A percentile compares a stretch with the other conserved stretches of the same genome.
Conservation (phyloP, 2,329 filamentous ascomycete genomes). For the Aureobasidium lini region DNA sequence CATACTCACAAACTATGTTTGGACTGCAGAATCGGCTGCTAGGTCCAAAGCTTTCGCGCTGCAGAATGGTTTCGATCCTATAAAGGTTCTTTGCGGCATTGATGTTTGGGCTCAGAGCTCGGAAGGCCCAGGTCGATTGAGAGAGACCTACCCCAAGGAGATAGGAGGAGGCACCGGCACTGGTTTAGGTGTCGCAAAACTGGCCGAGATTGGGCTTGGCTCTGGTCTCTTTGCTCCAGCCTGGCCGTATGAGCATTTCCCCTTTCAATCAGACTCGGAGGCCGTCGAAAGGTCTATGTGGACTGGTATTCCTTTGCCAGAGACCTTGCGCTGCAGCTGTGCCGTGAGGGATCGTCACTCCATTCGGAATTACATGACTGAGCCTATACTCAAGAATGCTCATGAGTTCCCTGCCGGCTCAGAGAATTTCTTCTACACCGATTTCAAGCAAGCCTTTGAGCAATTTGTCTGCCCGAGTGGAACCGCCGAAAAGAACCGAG, state of each 20-base stretch:
- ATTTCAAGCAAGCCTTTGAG: conserved; percentile 29
- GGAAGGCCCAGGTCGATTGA: conserved; percentile 21
- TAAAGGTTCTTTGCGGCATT: conserved; percentile 35
- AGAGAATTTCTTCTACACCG: conserved; percentile 31
- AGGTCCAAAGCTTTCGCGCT: conserved; percentile 23
- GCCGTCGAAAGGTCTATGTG: conserved; percentile 29
- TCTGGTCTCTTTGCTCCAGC: conserved; percentile 39
- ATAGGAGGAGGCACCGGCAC: conserved; percentile 37
- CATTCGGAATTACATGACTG: conserved; percentile 9
- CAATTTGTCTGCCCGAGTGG: no score
- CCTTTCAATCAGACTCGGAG: conserved; percentile 17
- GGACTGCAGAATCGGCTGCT: conserved; percentile 27
- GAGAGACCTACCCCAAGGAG: conserved; percentile 31
- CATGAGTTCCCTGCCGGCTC: conserved; percentile 28
- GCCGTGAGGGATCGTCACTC: conserved; percentile 22
- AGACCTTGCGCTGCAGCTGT: conserved; percentile 28
- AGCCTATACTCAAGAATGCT: conserved; percentile 25
- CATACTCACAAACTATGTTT: conserved; percentile 41
- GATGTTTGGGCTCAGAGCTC: conserved; percentile 42
- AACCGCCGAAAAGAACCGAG: background rate
- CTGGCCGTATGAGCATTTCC: conserved; percentile 41
- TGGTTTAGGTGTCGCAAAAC: conserved; percentile 32
- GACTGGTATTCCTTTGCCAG: conserved; percentile 26
- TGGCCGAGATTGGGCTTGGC: conserved; percentile 30
- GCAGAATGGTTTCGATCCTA: conserved; percentile 20